Percentiles rank a stretch among this genome's conserved stretches.
phyloP scores from a whole-genome alignment of 2,329 filamentous ascomycete genomes.

The Escovopsis weberi region DNA sequence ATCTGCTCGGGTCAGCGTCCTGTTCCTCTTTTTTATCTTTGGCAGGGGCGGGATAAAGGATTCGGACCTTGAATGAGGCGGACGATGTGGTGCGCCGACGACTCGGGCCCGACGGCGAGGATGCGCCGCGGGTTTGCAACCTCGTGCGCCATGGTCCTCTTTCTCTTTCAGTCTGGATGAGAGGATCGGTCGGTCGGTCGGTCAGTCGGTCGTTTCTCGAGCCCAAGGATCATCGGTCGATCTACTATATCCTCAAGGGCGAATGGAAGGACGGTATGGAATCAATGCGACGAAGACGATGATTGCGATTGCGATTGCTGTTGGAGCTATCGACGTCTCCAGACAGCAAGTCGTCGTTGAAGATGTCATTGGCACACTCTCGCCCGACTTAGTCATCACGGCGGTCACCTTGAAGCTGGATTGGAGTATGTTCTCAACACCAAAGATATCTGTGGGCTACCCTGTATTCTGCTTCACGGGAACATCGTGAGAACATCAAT shows the following conservation, averaged over 20 bases:
- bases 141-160: slow-evolving; percentile 10
- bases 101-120: slow-evolving; percentile 39
- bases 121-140: slow-evolving; percentile 40
- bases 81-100: slow-evolving; percentile 30
- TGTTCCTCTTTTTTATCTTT: too few relatives aligned
- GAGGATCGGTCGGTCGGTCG: neutral
- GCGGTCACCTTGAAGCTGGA: too few relatives aligned
- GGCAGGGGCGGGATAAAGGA: too few relatives aligned
- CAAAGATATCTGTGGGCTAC: too few relatives aligned
- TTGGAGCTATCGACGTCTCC: neutral
- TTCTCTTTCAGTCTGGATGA: neutral
- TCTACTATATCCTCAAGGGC: neutral
- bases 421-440: too few relatives aligned
- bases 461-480: neutral
- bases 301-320: neutral
- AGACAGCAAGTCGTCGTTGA: too few relatives aligned
- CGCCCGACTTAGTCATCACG: too few relatives aligned
- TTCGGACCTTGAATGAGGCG: slow-evolving; percentile 39
- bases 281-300: neutral
- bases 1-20: slow-evolving; percentile 22
- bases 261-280: neutral
- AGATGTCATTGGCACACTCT: too few relatives aligned
- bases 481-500: too few relatives aligned
- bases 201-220: too few relatives aligned
- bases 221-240: neutral